Percentiles rank a stretch among this genome's conserved stretches.
Conservation (phyloP, 768 basidiomycete genomes). For the Imleria badia region DNA sequence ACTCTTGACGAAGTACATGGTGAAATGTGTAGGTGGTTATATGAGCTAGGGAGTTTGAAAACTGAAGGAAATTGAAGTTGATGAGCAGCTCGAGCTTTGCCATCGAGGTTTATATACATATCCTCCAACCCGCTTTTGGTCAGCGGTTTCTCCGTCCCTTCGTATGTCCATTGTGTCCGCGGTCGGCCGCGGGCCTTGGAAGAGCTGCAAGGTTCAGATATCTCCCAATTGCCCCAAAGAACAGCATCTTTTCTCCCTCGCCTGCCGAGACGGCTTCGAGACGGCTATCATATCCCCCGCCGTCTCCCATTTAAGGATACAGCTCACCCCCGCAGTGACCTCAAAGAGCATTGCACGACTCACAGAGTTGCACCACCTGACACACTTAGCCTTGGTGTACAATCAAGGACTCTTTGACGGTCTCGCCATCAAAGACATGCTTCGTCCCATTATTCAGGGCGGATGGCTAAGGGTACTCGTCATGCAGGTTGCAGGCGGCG, state of each 20-base stretch:
- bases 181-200: background rate
- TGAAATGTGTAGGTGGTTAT: background rate
- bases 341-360: conserved; percentile 7
- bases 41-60: no score
- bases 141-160: conserved; percentile 34
- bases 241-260: conserved; percentile 35
- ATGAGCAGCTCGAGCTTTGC: no score
- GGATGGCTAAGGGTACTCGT: conserved; percentile 6
- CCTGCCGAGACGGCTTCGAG: conserved; percentile 36
- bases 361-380: conserved; percentile 12
- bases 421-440: background rate
- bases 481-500: conserved; percentile 8
- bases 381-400: conserved; percentile 15
- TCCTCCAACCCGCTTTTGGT: background rate
- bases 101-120: no score
- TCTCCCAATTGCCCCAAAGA: conserved; percentile 18
- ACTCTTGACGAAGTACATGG: background rate
- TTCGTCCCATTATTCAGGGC: conserved; percentile 5
- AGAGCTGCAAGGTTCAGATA: background rate
- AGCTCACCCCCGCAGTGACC: conserved; percentile 22
- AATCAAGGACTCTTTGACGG: background rate
- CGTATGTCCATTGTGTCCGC: conserved; percentile 18
- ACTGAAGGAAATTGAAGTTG: no score
- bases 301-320: conserved; percentile 36
- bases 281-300: conserved; percentile 27